Evolutionary conservation across 2,329 filamentous ascomycete species (phyloP), one percentile per base, ranked within the genome.

Genomic region (Colletotrichum coccodes): DNA sequence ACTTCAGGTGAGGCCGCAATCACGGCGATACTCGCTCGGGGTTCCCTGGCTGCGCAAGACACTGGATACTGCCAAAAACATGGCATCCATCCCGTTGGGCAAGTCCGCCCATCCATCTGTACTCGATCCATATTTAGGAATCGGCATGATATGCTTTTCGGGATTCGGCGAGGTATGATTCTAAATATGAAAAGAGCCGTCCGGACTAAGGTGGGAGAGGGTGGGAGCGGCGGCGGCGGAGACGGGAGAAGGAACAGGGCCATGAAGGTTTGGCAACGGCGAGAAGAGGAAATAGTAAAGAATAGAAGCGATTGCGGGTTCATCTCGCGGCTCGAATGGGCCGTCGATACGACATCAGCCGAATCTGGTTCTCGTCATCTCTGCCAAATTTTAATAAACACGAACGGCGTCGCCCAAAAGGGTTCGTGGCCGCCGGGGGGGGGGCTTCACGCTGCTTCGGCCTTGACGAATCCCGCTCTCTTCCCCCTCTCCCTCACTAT

Each of bases 341-440:
- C 34, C 18, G 23, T 28, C 28, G 50, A 70, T 61, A 66, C 62
- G 50, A 65, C 61, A 32, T 61, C 34, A 16, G 28, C 28, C 42
- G 42, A 56, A 66, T 61, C 36, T 40, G 63, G 62, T 47, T 67
- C 28, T 52, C 34, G 28, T 67, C 62, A 60, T 62, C 57, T 62
- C 62, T 60, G 36, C n/a, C 46, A 67, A 46, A 62, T 67, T 52
- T 67, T 38, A 62, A 21, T 52, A n/a, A 38, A 44, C 54, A 50
- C 66, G 62, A 69, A 69, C 62, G 62, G 54, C 56, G 32, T 34
- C 28, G 21, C 62, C 62, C 30, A 69, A 67, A 57, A 28, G 26
- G 59, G 66, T 66, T 66, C 62, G 40, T 40, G 30, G 66, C 61
- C 54, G 53, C 57, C 23, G 57, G 40, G 58, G 32, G 57, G 40